These are phyloP conservation scores for Aspergillus wentii DNA, from an alignment of 495 filamentous ascomycete genomes.

Conservation along the genomic window DNA sequence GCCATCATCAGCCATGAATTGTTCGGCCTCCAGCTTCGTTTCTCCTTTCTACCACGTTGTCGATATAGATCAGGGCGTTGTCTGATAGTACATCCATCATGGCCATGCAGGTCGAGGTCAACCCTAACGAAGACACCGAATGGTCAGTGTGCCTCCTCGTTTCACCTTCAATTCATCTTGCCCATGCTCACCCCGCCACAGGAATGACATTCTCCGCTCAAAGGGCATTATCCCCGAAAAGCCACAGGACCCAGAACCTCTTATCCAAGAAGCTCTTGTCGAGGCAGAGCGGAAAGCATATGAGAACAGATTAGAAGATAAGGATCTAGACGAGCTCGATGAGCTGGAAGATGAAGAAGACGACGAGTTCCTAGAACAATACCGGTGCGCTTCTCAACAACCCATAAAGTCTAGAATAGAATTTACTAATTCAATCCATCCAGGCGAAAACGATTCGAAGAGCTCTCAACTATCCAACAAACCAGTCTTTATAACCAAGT, in stretches of 20 bases:
- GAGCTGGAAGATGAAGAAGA: slow-evolving; percentile 95
- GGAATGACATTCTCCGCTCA: slow-evolving; percentile 98
- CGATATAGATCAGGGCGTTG: no score
- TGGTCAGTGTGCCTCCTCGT: slow-evolving; percentile 53
- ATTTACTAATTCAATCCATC: not conserved
- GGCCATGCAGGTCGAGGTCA: slow-evolving; percentile 81
- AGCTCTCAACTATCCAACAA: slow-evolving; percentile 68
- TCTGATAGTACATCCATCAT: no score
- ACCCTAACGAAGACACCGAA: slow-evolving; percentile 97
- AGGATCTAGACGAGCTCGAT: slow-evolving; percentile 87
- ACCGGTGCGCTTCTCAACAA: slow-evolving; percentile 47
- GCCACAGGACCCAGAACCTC: slow-evolving; percentile 85
- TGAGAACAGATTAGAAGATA: slow-evolving; percentile 87
- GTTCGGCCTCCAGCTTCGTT: no score
- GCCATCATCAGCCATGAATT: not conserved
- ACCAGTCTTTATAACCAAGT: slow-evolving; percentile 81
- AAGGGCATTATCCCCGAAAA: slow-evolving; percentile 96
- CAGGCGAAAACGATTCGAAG: slow-evolving; percentile 74
- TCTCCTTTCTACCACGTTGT: no score
- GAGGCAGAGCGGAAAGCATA: slow-evolving; percentile 76
- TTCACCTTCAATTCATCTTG: slow-evolving; percentile 3
- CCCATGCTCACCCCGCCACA: slow-evolving; percentile 25
- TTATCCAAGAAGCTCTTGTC: slow-evolving; percentile 91
- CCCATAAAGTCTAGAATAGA: not conserved
- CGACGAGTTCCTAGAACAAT: slow-evolving; percentile 81